Conservation (phyloP, 2,329 filamentous ascomycete species). For the Neofusicoccum sp. region DNA sequence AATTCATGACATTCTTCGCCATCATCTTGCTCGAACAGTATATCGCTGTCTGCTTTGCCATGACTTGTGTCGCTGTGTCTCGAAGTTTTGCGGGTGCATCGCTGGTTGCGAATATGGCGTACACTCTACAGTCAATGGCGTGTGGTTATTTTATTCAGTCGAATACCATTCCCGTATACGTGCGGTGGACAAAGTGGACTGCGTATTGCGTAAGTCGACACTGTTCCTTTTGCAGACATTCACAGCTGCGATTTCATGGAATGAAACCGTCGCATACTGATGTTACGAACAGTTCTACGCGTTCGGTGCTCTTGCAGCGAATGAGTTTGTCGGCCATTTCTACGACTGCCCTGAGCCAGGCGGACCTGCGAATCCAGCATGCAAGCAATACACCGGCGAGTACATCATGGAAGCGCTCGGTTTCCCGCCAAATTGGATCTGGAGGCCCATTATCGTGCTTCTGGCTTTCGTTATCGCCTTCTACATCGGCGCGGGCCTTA, state of each 20-base stretch:
- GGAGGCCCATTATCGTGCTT: slow-evolving; percentile 65
- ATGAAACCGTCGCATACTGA: not conserved
- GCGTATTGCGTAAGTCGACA: slow-evolving; percentile 53
- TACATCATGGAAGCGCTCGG: slow-evolving; percentile 72
- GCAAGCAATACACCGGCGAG: slow-evolving; percentile 67
- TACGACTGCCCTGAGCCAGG: slow-evolving; percentile 71
- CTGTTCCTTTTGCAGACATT: not conserved
- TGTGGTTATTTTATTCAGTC: slow-evolving; percentile 78
- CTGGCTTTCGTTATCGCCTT: slow-evolving; percentile 66
- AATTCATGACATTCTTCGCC: slow-evolving; percentile 74
- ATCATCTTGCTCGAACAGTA: slow-evolving; percentile 72
- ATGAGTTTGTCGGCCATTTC: slow-evolving; percentile 72
- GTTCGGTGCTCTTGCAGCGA: slow-evolving; percentile 70
- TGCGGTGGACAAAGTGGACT: slow-evolving; percentile 75
- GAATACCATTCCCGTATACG: slow-evolving; percentile 73
- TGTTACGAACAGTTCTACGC: slow-evolving; percentile 60
- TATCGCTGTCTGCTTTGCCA: slow-evolving; percentile 71
- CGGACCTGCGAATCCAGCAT: slow-evolving; percentile 65
- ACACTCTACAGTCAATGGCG: slow-evolving; percentile 72
- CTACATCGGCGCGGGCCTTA: slow-evolving; percentile 60
- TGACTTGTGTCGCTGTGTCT: slow-evolving; percentile 65
- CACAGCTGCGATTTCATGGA: not conserved
- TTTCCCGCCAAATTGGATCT: slow-evolving; percentile 68
- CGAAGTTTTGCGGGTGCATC: slow-evolving; percentile 71
- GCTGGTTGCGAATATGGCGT: slow-evolving; percentile 71